Evolutionary conservation across 352 stramenopile genomes (phyloP).

Genomic region (Globisporangium parvum): DNA sequence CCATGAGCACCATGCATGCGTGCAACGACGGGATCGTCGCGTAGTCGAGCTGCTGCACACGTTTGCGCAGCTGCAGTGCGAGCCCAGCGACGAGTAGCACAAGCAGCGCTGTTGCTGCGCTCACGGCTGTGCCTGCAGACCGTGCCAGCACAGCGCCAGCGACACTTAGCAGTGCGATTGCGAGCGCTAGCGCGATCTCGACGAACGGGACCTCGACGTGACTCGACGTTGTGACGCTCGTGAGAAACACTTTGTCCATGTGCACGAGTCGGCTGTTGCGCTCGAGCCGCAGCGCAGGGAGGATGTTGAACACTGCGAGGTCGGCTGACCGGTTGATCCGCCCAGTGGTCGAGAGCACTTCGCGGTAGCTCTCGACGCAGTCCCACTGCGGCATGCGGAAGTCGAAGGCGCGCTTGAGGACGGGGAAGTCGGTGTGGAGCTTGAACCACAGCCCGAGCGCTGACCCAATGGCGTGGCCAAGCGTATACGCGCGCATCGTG

Average conservation of each 20-base stretch:
- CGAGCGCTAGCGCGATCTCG: conserved; percentile 15
- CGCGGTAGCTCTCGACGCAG: conserved; percentile 31
- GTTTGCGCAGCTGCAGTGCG: conserved; percentile 20
- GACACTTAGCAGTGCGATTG: conserved; percentile 15
- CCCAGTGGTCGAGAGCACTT: conserved; percentile 14
- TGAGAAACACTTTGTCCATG: conserved; percentile 34
- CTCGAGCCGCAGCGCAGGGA: conserved; percentile 14
- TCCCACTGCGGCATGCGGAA: conserved; percentile 63
- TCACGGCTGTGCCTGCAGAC: no score
- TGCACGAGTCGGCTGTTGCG: conserved; percentile 6
- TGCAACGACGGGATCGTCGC: conserved; percentile 58
- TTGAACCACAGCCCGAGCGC: conserved; percentile 34
- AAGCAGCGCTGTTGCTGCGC: conserved; percentile 3
- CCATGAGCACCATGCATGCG: conserved; percentile 56
- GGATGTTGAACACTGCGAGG: conserved; percentile 5
- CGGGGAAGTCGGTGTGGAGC: conserved; percentile 31
- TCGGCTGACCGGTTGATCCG: conserved; percentile 12
- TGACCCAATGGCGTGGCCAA: conserved; percentile 33
- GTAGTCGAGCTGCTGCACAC: conserved; percentile 46
- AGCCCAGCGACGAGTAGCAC: conserved; percentile 17
- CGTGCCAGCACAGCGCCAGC: conserved; percentile 15
- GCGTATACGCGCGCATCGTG: conserved; percentile 27
- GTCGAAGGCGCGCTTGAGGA: conserved; percentile 33
- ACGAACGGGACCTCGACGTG: conserved; percentile 2
- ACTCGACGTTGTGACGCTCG: conserved; percentile 61